Evolutionary conservation across 2,329 filamentous ascomycete genomes (phyloP).

Genomic region (Pseudogymnoascus sp.): DNA sequence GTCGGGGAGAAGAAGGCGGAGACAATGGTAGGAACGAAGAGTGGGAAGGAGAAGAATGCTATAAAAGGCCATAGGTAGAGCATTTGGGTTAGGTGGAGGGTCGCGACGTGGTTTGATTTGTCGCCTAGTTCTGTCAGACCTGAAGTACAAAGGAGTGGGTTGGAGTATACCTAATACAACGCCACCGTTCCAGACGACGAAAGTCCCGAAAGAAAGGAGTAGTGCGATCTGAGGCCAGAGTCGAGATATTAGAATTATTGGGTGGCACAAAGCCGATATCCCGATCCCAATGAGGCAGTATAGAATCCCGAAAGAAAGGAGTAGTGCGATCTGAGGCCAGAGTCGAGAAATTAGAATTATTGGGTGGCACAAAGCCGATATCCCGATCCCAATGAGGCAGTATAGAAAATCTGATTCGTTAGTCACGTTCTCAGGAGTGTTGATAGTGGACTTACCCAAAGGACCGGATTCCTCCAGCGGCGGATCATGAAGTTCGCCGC

Average conservation of each 20-base stretch:
- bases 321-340: conserved; percentile 53
- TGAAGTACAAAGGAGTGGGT: not conserved
- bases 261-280: conserved; percentile 46
- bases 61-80: conserved; percentile 92
- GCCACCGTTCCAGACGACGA: conserved; percentile 80
- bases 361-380: conserved; percentile 47
- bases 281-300: conserved; percentile 55
- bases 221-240: conserved; percentile 55
- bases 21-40: conserved; percentile 48
- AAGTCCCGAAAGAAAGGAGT: conserved; percentile 58
- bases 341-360: conserved; percentile 37
- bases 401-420: conserved; percentile 41
- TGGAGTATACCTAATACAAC: conserved; percentile 73
- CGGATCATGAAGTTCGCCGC: conserved; percentile 49
- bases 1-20: conserved; percentile 38
- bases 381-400: conserved; percentile 53
- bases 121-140: conserved; percentile 53
- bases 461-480: conserved; percentile 39
- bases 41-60: conserved; percentile 77
- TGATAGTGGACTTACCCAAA: conserved; percentile 36
- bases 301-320: conserved; percentile 47
- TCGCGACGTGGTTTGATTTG: conserved; percentile 88
- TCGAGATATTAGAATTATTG: conserved; percentile 36
- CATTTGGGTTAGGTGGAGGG: conserved; percentile 83
- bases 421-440: conserved; percentile 14